Evolutionary conservation across 768 basidiomycete genomes (phyloP), one percentile per base, ranked within the genome.

Genomic region (Dacryopinax spathularia): DNA sequence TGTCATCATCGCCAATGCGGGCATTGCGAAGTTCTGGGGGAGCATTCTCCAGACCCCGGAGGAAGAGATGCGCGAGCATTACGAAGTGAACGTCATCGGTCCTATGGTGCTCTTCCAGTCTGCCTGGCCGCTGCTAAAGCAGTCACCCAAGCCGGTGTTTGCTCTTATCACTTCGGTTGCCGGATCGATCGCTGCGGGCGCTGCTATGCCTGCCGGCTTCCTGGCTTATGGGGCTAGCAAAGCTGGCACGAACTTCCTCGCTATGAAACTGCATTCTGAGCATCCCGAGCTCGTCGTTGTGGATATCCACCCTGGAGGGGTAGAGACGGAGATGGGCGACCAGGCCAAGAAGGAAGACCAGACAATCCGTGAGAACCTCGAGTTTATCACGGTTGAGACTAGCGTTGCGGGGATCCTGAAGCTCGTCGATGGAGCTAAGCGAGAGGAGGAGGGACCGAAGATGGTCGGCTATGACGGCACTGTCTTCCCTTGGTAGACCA

Each of bases 1-100:
- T 44, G 68, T 68, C 15, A 37, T 70, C 39, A 65, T 70, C 25
- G 69, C 69, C 33, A 70, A 70, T 60, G 69, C 69, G 1, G 69
- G 69, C 15, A 66, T 69, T 34, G 2, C 31, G 9, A 25, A 56
- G 12, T 36, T 25, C 20, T 22, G 25, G 13, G 18, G 7, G 12
- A 44, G 27, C 31, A 33, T 48, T n/a, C 18, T 15, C 43, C 2
- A 27, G 2, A 35, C 25, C 16, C 27, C 35, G 18, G 13, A 34
- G 48, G 37, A 27, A 0, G 36, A 20, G 2, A 6, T 63, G 33
- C 18, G 12, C 16, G 29, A 48, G 0, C 64, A 63, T 37, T 63
- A 39, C 34, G 61, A 63, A 34, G 60, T 64, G 22, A 69, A 69
- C 63, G 34, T 65, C 20, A 0, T 68, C 34, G 70, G 70, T 2